Evolutionary conservation across 2,329 filamentous ascomycete genomes (phyloP).

Genomic region (Neofusicoccum laricinum): DNA sequence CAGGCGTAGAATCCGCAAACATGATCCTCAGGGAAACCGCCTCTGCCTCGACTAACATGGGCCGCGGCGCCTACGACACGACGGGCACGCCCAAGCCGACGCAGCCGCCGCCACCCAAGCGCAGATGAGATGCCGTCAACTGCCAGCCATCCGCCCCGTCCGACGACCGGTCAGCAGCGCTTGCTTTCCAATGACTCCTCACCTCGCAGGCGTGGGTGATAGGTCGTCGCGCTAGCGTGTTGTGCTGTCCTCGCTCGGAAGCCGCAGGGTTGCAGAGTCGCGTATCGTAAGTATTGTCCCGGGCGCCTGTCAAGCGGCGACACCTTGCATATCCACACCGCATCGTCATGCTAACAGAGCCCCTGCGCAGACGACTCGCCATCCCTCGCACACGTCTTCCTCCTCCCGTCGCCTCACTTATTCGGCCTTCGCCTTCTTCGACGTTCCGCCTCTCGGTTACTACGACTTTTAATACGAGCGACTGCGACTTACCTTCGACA

Average conservation of each 20-base stretch:
- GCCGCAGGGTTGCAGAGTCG: conserved; percentile 10
- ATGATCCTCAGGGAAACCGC: conserved; percentile 45
- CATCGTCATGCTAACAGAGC: background rate
- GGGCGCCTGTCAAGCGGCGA: conserved; percentile 11
- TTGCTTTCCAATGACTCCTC: conserved; percentile 11
- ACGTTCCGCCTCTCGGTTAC: conserved; percentile 15
- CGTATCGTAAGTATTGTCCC: conserved; percentile 10
- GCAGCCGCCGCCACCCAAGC: conserved; percentile 39
- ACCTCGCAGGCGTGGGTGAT: conserved; percentile 15
- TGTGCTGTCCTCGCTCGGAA: conserved; percentile 7
- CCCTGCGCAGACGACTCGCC: conserved; percentile 16
- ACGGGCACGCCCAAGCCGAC: conserved; percentile 48
- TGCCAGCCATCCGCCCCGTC: background rate
- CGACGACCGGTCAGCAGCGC: conserved; percentile 1
- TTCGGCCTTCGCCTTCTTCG: background rate
- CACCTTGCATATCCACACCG: conserved; percentile 16
- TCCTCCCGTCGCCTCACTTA: background rate
- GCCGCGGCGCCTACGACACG: conserved; percentile 49
- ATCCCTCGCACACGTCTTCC: conserved; percentile 17
- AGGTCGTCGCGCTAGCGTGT: conserved; percentile 1
- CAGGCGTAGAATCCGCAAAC: conserved; percentile 24
- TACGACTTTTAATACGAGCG: conserved; percentile 19
- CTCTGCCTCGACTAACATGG: conserved; percentile 43
- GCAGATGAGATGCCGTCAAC: conserved; percentile 29
- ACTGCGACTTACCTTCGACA: conserved; percentile 18